Evolutionary conservation across 1,284 basidiomycete genomes (phyloP), one percentile per base, ranked within the genome.

Genomic region (Austropuccinia psidii): DNA sequence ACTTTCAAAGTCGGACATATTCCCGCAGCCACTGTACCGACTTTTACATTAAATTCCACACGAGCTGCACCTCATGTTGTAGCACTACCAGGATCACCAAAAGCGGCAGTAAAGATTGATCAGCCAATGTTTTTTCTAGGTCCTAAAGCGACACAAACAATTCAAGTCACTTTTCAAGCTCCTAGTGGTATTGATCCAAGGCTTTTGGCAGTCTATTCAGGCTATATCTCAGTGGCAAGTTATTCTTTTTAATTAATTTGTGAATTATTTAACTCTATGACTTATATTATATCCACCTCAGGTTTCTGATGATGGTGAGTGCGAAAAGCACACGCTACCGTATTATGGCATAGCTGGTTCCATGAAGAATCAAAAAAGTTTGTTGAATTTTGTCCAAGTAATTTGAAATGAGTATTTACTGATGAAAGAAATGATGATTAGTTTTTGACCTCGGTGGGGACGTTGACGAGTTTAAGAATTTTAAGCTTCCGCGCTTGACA

Each of bases 251-350:
- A 7, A 17, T 37, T 49, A 7, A 5, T n/a, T 47, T 55, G 11
- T 17, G 15, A 55, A 41, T 13, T 41, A 2, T 17, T 11, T 4
- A 13, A 29, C 24, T 27, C 8, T 24, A 37, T 21, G 29, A 41
- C 11, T 7, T 27, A 1, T 7, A 64, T 33, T 29, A 49, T n/a
- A n/a, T 4, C 17, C 8, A 0, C 31, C 27, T 24, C 39, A 70
- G 68, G 49, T 72, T 11, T 61, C 69, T n/a, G 69, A 61, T n/a
- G n/a, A n/a, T n/a, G 69, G 27, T n/a, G 69, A 72, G 9, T 72
- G 69, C 47, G 69, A 72, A 31, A 41, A 29, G n/a, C 69, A 72
- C 37, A 61, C 55, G 15, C 24, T 72, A 29, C 69, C 69, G 8
- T 72, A 72, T 39, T 72, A 61, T 35, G 69, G 69, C n/a, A 52